Base-by-base conservation (phyloP, 2,329 filamentous ascomycete species). In the Fusarium sp. region DNA sequence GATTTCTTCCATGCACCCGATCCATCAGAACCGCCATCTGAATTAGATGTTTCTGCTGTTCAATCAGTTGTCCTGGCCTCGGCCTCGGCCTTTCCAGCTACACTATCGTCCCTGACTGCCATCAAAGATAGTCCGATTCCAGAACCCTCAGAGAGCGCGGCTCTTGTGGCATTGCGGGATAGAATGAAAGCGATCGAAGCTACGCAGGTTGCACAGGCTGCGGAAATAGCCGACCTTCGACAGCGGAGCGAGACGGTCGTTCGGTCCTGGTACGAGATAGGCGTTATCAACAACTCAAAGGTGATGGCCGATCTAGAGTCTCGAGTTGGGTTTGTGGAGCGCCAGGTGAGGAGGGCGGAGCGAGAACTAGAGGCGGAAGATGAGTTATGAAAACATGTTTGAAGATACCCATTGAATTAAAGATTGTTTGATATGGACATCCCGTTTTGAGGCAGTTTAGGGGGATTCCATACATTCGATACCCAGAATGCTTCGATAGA, bases 221-320 rank as follows among this genome's bases (percentile, higher is more conserved):
- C 83, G 47, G 87, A 90, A 76, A 86, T 92, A 65, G 86, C 85
- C 22, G 86, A 86, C 76, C 83, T 91, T 75, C 85, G 88, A 75
- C 85, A 80, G 65, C 85, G 84, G 68, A 94, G 86, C 79, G 92
- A 88, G 77, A 77, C 77, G 65, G 80, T 86, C 23, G 79, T 93
- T 61, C 85, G 90, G 68, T 79, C 82, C 35, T 96, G 93, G 90
- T 94, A 95, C 78, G 89, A 94, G 76, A 81, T 87, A 23, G 87
- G 88, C 5, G 83, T 96, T 43, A 81, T 97, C 47, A 85, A 85
- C 13, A 88, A 87, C 70, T 90, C 90, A 0, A 86, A 88, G 70
- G 85, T 86, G 59, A 90, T 93, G 81, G 90, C 90, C 22, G 88
- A 90, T 51, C 88, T 90, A 75, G 91, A 96, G 78, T 84, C 86